Conservation (phyloP, 2,329 filamentous ascomycete species). For the Fusarium hainanense region DNA sequence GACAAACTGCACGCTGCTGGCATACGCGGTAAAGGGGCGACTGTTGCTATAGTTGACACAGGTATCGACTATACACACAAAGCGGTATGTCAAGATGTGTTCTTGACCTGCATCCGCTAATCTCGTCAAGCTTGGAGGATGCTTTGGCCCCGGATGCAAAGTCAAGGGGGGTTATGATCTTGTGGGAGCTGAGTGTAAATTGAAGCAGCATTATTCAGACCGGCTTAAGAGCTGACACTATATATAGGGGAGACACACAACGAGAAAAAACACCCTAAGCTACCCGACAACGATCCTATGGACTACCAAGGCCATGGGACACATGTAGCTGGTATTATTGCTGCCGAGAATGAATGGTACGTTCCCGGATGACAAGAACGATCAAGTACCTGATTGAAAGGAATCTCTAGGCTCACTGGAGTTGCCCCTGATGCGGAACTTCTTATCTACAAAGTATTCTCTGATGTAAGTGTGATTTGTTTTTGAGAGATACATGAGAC, state of each 20-base stretch:
- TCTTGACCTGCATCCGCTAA: not conserved
- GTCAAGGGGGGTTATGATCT: conserved; percentile 54
- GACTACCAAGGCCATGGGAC: conserved; percentile 53
- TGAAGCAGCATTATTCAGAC: not conserved
- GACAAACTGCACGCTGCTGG: conserved; percentile 53
- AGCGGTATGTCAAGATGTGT: conserved; percentile 42
- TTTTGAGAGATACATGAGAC: not conserved
- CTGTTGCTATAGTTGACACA: conserved; percentile 55
- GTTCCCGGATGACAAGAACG: not conserved
- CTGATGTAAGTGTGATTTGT: conserved; percentile 40
- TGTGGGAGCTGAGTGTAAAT: conserved; percentile 50
- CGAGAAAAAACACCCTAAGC: conserved; percentile 46
- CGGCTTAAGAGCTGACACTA: conserved; percentile 14
- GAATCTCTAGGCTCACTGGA: conserved; percentile 53
- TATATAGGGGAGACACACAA: conserved; percentile 47
- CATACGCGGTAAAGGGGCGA: conserved; percentile 53
- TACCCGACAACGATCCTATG: conserved; percentile 52
- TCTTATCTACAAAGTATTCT: conserved; percentile 58
- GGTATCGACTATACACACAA: conserved; percentile 55
- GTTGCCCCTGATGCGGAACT: conserved; percentile 59
- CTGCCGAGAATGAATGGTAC: conserved; percentile 55
- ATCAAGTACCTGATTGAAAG: not conserved
- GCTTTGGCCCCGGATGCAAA: conserved; percentile 55
- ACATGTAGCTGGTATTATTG: conserved; percentile 61
- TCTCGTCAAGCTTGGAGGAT: conserved; percentile 50